Evolutionary conservation across 768 basidiomycete genomes (phyloP), one percentile per base, ranked within the genome.

Genomic region (Xerocomellus amylosporus): DNA sequence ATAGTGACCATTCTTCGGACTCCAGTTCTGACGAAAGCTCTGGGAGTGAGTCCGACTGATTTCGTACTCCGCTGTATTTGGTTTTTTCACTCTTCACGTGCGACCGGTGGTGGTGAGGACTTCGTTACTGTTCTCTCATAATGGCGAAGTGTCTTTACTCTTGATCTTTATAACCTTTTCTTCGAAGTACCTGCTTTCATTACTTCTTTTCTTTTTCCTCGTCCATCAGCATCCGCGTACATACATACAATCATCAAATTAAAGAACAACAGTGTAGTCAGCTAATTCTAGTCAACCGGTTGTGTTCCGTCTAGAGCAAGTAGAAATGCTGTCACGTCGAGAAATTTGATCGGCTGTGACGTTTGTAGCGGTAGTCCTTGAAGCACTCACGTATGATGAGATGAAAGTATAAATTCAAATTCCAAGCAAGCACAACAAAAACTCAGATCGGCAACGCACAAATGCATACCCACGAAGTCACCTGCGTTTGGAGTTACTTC

Each of bases 1-100:
- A 85, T 56, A 89, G 86, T 64, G 89, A 89, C 51, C 85, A 78
- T 64, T 87, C 87, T 33, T 90, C 87, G 46, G 89, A 92, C 68
- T 87, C 88, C 10, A 89, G 87, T 71, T 86, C 84, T 41, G 87
- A 81, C 44, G 88, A 89, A 55, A 89, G 87, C 69, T 92, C 90
- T 50, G 89, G 83, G 60, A 90, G 87, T 65, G 89, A 92, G 63
- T 90, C 89, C 22, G 89, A 92, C 70, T 92, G 76, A 84, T 61
- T 58, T 10, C 26, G 13, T 52, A 38, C 48, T 58, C 34, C 26
- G 26, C 37, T 59, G 42, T 48, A 38, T 54, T 54, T 51, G 51
- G 63, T 52, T 37, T 56, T 58, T 58, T 51, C 51, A 43, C 20
- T 46, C 45, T 64, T 64, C 24, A 20, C 19, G 39, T 56, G 57